Conservation (phyloP, 2,329 filamentous ascomycete genomes). For the Penicillium sp. region DNA sequence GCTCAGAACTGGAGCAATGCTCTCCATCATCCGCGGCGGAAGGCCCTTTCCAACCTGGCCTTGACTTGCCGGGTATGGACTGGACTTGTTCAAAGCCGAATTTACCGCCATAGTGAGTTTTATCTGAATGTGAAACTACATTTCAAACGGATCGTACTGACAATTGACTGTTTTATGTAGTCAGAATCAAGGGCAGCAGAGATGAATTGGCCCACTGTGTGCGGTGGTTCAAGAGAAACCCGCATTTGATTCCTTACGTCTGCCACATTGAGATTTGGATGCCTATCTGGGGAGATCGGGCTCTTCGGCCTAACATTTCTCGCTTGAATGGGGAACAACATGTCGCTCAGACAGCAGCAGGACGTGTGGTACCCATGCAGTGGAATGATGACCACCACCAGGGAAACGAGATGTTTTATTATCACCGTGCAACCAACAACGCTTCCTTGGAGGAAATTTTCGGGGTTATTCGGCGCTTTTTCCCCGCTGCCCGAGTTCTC, state of each 20-base stretch:
- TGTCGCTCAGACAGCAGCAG: background rate
- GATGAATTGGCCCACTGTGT: constrained; percentile 61
- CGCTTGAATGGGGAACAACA: background rate
- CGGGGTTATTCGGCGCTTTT: constrained; percentile 58
- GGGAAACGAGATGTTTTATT: constrained; percentile 22
- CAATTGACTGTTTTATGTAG: constrained; percentile 23
- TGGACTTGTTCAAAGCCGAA: constrained; percentile 65
- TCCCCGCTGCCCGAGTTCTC: constrained; percentile 63
- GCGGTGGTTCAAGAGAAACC: constrained; percentile 59
- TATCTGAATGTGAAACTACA: background rate
- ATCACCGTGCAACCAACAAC: constrained; percentile 54
- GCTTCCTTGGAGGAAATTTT: constrained; percentile 71
- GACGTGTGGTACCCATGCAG: background rate
- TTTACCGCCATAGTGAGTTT: constrained; percentile 64
- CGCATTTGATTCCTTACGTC: constrained; percentile 63
- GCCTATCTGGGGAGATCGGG: constrained; percentile 65
- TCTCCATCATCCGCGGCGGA: constrained; percentile 65
- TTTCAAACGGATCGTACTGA: background rate
- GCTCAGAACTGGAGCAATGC: constrained; percentile 64
- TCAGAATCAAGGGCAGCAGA: constrained; percentile 71
- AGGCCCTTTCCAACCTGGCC: constrained; percentile 65
- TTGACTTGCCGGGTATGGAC: constrained; percentile 63
- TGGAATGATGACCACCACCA: background rate
- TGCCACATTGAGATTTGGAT: constrained; percentile 77
- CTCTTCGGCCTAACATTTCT: constrained; percentile 45